A percentile compares a stretch with the other conserved stretches of the same genome.
These are phyloP conservation scores for Aspergillus glaucus DNA, from an alignment of 2,329 filamentous ascomycete species.

Conservation along the genomic window DNA sequence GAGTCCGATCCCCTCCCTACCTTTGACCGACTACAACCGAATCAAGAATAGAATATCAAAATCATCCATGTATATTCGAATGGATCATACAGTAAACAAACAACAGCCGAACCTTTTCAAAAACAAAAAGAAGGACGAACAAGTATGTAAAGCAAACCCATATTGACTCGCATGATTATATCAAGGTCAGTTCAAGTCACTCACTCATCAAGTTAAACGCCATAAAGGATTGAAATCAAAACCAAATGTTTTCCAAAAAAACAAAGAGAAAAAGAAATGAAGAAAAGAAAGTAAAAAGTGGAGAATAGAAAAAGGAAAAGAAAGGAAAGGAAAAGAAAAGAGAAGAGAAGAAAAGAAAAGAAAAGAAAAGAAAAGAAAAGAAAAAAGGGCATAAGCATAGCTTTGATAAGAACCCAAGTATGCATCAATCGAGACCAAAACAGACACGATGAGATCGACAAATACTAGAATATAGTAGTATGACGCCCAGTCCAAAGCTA, in stretches of 20 bases:
- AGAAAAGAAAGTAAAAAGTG: conserved; percentile 3
- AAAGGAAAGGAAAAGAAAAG: conserved; percentile 7
- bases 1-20: too few species aligned
- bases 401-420: conserved; percentile 2
- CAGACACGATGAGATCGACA: neutral
- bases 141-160: neutral
- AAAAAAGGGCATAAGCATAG: conserved; percentile 2
- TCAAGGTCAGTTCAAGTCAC: neutral
- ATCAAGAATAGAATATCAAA: too few species aligned
- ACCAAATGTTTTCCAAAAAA: conserved; percentile 1
- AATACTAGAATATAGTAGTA: neutral
- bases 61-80: too few species aligned
- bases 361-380: conserved; percentile 9
- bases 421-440: neutral
- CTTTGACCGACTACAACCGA: too few species aligned
- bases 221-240: conserved; percentile 1
- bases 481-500: too few species aligned
- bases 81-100: too few species aligned
- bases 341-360: conserved; percentile 7
- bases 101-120: too few species aligned
- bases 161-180: neutral
- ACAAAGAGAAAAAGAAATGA: conserved; percentile 4
- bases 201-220: conserved; percentile 6
- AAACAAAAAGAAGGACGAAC: neutral
- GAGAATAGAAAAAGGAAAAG: conserved; percentile 7